These are phyloP conservation scores for Jacaranda mimosifolia DNA, from an alignment of 257 asterid species.

Conservation along the genomic window DNA sequence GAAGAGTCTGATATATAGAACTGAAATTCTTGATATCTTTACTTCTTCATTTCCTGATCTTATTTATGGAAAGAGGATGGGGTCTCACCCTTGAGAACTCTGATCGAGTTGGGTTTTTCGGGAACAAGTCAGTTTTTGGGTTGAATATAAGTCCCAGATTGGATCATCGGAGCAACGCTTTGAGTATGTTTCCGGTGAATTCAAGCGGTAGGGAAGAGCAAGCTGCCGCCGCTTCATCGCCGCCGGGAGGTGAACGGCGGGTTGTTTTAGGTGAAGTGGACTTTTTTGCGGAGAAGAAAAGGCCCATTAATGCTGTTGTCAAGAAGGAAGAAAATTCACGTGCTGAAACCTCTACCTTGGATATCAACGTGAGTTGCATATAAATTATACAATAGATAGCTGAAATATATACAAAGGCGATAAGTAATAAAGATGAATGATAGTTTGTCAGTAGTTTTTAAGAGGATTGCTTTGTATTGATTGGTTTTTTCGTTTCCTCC, in stretches of 20 bases:
- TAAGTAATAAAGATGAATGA: neutral
- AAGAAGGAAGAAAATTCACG: conserved; percentile 67
- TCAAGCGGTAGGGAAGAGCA: conserved; percentile 47
- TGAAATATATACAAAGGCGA: neutral
- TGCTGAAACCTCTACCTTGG: conserved; percentile 27
- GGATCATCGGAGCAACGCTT: conserved; percentile 40
- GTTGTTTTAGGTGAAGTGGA: conserved; percentile 68
- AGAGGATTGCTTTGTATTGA: neutral
- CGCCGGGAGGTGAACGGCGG: conserved; percentile 43
- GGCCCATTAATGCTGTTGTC: conserved; percentile 28
- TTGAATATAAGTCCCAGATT: conserved; percentile 60
- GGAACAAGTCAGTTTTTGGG: conserved; percentile 60
- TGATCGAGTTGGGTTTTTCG: conserved; percentile 60
- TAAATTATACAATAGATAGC: neutral
- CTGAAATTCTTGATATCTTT: neutral
- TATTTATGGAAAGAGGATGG: conserved; percentile 89
- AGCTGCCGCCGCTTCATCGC: conserved; percentile 12
- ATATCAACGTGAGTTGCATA: conserved; percentile 66
- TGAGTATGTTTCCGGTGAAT: conserved; percentile 53
- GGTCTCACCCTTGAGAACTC: conserved; percentile 73
- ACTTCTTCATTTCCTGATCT: neutral
- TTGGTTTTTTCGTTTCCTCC: neutral
- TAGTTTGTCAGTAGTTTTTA: neutral
- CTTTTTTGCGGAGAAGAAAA: conserved; percentile 71
- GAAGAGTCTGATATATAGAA: neutral